Base-by-base conservation (phyloP, 1,139 yeast species). In the Blastobotrys illinoisensis region DNA sequence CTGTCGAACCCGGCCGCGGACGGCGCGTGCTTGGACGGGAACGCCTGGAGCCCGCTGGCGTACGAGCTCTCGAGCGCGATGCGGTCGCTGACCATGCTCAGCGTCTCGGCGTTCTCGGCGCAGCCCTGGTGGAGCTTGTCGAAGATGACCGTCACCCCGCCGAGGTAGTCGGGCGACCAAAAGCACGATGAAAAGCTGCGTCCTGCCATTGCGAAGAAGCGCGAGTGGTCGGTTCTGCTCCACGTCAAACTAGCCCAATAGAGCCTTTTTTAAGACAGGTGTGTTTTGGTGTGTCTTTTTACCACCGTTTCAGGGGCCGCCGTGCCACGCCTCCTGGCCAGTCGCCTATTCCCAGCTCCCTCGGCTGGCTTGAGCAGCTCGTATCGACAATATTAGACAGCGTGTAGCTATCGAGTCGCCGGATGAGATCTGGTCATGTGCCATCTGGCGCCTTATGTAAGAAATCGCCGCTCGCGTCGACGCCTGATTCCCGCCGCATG, bases 81-180 rank as follows among this genome's bases (percentile, higher is more conserved):
- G 58, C 93, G 73, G 44, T 80, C 78, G 28, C 80, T 76, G 66
- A 87, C 83, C 56, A 85, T 68, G 47, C 73, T 75, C 14, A 85
- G 73, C 58, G 82, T 81, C 63, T 86, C 85, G 44, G 80, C 82
- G 68, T 86, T 86, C 67, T 88, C 95, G 32, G 75, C 75, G 51
- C 85, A 75, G 0, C 96, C 95, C 61, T 81, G 82, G 56, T 78
- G 74, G 50, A 88, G 74, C 64, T 83, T 83, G 44, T 74, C 79
- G 63, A 86, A 85, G 14, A 88, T 74, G n/a, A 76, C 74, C 56
- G 76, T 73, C 54, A 81, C 72, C 46, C 90, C 83, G 13, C 78
- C 72, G 16, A 74, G 71, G 65, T 86, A 84, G 68, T 87, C 95
- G 46, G 77, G 79, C 5, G 91, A 78, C 96, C 96, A 88, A 71